A percentile compares a stretch with the other conserved stretches of the same genome.
Evolutionary conservation across 306 rosid species (phyloP).

Genomic region (Gillenia trifoliata): DNA sequence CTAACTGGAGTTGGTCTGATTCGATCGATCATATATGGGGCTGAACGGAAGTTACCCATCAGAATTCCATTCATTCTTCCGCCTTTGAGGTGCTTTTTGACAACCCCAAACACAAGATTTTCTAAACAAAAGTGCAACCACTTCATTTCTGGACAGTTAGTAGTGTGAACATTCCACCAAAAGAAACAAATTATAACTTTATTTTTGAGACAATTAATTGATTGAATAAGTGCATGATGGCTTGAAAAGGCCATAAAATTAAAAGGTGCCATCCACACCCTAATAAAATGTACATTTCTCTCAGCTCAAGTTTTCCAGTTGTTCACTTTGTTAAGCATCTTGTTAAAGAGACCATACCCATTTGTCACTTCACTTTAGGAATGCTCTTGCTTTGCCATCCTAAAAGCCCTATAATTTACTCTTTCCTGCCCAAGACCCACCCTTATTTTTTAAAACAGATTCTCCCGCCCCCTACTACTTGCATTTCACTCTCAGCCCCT

Average conservation of each 20-base stretch:
- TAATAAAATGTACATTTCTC: slow-evolving; percentile 19
- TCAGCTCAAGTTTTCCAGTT: slow-evolving; percentile 24
- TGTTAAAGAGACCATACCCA: slow-evolving; percentile 3
- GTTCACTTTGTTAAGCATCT: slow-evolving; percentile 25
- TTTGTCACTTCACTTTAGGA: slow-evolving; percentile 32
- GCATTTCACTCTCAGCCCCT: slow-evolving; percentile 16
- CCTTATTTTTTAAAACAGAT: slow-evolving; percentile 18
- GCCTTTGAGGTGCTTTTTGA: background rate
- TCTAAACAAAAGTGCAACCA: background rate
- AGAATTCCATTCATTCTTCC: background rate
- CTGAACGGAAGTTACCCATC: background rate
- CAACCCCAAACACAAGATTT: background rate
- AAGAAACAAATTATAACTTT: slow-evolving; percentile 17
- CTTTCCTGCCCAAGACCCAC: slow-evolving; percentile 17
- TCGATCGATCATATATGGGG: background rate
- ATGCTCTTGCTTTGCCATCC: slow-evolving; percentile 13
- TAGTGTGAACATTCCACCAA: slow-evolving; percentile 21
- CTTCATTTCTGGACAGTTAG: background rate
- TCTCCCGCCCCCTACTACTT: slow-evolving; percentile 31
- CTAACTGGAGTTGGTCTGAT: background rate
- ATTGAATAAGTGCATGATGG: background rate
- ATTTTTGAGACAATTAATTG: background rate
- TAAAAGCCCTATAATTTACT: slow-evolving; percentile 25
- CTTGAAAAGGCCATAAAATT: background rate
- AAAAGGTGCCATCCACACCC: slow-evolving; percentile 11